Evolutionary conservation across 345 rosid genomes (phyloP).

Genomic region (Eucalyptus tenuipes): DNA sequence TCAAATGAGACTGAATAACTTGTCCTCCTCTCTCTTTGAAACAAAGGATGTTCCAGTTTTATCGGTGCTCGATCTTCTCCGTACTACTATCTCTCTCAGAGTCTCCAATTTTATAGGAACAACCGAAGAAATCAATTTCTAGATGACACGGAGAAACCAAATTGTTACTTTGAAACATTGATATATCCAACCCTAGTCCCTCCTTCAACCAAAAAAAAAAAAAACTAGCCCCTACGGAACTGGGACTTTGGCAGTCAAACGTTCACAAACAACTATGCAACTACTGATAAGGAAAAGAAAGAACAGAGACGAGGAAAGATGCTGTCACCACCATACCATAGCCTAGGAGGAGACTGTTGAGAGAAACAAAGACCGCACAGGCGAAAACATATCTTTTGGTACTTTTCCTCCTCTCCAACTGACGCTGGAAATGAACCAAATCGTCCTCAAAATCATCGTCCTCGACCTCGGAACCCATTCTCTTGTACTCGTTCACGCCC

Average conservation of each 20-base stretch:
- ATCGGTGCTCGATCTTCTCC: neutral
- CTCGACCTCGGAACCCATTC: constrained; percentile 51
- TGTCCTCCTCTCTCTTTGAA: neutral
- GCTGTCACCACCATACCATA: constrained; percentile 33
- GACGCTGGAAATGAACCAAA: constrained; percentile 3
- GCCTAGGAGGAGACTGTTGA: constrained; percentile 82
- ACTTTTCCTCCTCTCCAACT: neutral
- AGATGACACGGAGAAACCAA: neutral
- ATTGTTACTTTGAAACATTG: neutral
- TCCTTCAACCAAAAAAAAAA: no score
- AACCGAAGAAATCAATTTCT: neutral
- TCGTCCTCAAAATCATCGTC: constrained; percentile 11
- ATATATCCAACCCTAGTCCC: neutral
- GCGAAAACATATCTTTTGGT: constrained; percentile 47
- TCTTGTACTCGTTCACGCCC: constrained; percentile 48
- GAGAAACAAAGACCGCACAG: constrained; percentile 78
- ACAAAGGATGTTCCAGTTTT: neutral
- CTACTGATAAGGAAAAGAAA: neutral
- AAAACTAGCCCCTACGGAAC: no score
- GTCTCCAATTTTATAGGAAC: neutral
- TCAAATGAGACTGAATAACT: neutral
- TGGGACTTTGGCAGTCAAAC: neutral
- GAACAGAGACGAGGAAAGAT: neutral
- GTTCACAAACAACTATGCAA: neutral
- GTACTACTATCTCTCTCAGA: neutral